A percentile compares a stretch with the other conserved stretches of the same genome.
Conservation (phyloP, 2,329 filamentous ascomycete genomes). For the Fusarium sambucinum region DNA sequence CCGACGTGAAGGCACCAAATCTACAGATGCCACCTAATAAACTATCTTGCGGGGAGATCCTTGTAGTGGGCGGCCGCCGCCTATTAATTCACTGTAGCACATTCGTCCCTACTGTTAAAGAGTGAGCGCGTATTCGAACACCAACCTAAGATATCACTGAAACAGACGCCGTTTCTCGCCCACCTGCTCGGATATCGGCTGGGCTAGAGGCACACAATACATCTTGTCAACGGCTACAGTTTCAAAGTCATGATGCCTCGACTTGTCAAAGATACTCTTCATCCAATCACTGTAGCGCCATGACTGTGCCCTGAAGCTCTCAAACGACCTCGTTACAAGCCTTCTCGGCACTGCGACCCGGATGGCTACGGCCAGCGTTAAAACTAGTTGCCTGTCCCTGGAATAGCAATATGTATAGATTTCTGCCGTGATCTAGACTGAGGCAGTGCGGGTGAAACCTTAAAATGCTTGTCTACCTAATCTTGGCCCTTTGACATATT, state of each 20-base stretch:
- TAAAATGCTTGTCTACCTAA: conserved; percentile 9
- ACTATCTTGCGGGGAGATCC: conserved; percentile 11
- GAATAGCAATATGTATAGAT: background rate
- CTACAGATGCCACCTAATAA: background rate
- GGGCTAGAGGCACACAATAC: conserved; percentile 2
- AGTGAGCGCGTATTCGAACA: conserved; percentile 17
- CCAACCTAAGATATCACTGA: conserved; percentile 2
- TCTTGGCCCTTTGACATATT: conserved; percentile 12
- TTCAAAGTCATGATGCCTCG: conserved; percentile 23
- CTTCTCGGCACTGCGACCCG: conserved; percentile 10
- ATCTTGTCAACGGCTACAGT: conserved; percentile 11
- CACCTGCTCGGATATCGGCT: conserved; percentile 3
- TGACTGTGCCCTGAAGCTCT: background rate
- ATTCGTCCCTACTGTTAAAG: background rate
- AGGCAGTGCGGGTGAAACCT: conserved; percentile 39
- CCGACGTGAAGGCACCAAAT: conserved; percentile 17
- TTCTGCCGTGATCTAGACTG: conserved; percentile 15
- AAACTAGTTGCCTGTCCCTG: background rate
- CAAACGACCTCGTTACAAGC: background rate
- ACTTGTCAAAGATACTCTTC: background rate
- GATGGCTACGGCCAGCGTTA: background rate
- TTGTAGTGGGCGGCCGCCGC: conserved; percentile 40
- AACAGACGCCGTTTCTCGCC: conserved; percentile 5
- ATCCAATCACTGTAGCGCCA: conserved; percentile 12
- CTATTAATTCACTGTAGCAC: conserved; percentile 13